Evolutionary conservation across 179 eudicot genomes (phyloP).

Genomic region (Spinacia oleracea): DNA sequence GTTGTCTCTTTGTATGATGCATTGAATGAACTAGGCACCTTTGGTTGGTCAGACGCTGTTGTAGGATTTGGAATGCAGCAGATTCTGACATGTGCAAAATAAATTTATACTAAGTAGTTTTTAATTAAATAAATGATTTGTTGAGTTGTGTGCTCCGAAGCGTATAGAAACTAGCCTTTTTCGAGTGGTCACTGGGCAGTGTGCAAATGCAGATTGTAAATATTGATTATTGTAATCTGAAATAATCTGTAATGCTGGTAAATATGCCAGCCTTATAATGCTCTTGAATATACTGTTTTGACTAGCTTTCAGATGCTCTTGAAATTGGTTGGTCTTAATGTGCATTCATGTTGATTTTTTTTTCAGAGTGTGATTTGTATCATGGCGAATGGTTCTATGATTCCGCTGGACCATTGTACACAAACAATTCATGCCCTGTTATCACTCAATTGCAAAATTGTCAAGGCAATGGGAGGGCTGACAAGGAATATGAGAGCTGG

Average conservation of each 20-base stretch:
- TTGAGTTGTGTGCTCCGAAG: neutral
- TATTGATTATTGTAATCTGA: neutral
- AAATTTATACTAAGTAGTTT: neutral
- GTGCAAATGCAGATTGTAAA: neutral
- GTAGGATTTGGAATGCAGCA: neutral
- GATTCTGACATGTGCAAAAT: neutral
- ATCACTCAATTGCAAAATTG: conserved; percentile 78
- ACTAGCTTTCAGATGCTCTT: neutral
- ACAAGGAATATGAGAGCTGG: conserved; percentile 81
- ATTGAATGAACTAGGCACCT: neutral
- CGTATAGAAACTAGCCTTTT: neutral
- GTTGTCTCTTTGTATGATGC: neutral
- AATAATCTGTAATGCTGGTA: neutral
- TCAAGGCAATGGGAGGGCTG: conserved; percentile 86
- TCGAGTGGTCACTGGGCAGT: neutral
- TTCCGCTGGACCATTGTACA: conserved; percentile 58
- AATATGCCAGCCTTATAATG: neutral
- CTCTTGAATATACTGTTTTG: neutral
- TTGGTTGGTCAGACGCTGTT: neutral
- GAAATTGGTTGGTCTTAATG: neutral
- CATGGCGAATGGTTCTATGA: conserved; percentile 75
- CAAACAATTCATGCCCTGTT: conserved; percentile 64
- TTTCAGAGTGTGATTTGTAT: conserved; percentile 64
- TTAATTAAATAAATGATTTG: neutral
- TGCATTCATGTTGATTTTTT: conserved; percentile 2